Evolutionary conservation across 2,329 filamentous ascomycete species (phyloP), one percentile per base, ranked within the genome.

Genomic region (Nothophoma quercina): DNA sequence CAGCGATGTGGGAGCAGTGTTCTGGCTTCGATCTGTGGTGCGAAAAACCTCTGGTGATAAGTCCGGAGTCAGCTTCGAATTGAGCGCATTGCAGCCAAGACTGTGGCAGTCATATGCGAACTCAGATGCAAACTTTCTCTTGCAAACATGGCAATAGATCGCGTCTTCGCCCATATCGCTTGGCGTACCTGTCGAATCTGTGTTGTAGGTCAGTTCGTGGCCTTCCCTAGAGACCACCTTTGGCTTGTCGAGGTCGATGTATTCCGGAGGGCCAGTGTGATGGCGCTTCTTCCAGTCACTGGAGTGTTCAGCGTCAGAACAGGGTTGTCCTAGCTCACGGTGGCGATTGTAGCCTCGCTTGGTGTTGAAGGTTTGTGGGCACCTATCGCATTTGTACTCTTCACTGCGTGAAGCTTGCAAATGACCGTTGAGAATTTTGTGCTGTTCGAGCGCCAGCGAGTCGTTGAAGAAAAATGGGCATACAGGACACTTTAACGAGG

Each of bases 401-500:
- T 36, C n/a, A 36, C 1, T 36, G 16, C 10, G 16, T n/a, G n/a
- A n/a, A n/a, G 34, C 15, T 22, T 40, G 22, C 7, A 22, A 23
- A 38, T 70, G 65, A 5, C 58, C 54, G 9, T 18, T 52, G 15
- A 40, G 23, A 12, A 55, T 47, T 26, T 46, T 40, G 29, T 71
- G 68, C 0, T 48, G 23, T 26, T 69, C 66, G 0, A 71, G 59
- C 1, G 56, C 56, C n/a, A 62, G 41, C 2, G 53, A 51, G 48
- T 68, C 63, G 9, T 44, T 21, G 18, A 67, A 69, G 1, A 30
- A 19, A 46, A 54, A 60, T 0, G 35, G 12, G 39, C 68, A 70
- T 0, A 30, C 23, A 2, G 40, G n/a, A 29, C 63, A 69, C 7
- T 34, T n/a, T 19, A 48, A 19, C 8, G 30, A 15, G 3, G 42